These are phyloP conservation scores for Pyrenochaeta sp. DNA, from an alignment of 2,329 filamentous ascomycete genomes.

Conservation along the genomic window DNA sequence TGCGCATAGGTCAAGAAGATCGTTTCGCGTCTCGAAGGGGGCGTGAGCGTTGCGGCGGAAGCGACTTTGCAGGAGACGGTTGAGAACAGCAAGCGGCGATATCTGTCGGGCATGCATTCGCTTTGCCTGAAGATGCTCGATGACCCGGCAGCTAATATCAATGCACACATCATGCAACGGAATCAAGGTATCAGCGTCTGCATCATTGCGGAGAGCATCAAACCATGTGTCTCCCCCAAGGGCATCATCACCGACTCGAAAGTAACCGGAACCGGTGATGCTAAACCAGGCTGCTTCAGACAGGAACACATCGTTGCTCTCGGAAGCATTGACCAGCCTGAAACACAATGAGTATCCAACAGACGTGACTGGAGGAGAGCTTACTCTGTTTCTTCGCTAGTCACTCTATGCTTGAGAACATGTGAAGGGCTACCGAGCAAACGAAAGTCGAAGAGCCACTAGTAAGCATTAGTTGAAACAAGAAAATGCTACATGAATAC, in stretches of 20 bases:
- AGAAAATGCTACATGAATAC: not conserved
- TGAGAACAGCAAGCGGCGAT: constrained; percentile 17
- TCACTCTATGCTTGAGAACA: constrained; percentile 18
- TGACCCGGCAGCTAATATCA: constrained; percentile 25
- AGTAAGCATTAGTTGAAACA: not conserved
- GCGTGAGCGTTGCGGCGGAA: constrained; percentile 6
- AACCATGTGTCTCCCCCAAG: constrained; percentile 18
- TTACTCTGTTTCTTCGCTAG: constrained; percentile 13
- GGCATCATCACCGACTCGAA: constrained; percentile 23
- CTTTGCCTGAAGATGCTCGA: constrained; percentile 13
- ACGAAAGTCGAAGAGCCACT: constrained; percentile 38
- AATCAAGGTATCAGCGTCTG: constrained; percentile 24
- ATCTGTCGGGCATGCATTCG: not conserved
- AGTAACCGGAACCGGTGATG: constrained; percentile 18
- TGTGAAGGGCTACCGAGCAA: constrained; percentile 26
- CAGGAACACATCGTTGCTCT: constrained; percentile 22
- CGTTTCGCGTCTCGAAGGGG: constrained; percentile 11
- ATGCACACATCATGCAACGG: constrained; percentile 37
- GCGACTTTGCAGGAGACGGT: constrained; percentile 20
- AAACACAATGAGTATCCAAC: not conserved
- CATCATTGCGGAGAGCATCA: constrained; percentile 21
- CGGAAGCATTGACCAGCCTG: constrained; percentile 18
- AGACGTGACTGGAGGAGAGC: not conserved
- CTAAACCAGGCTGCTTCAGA: constrained; percentile 26
- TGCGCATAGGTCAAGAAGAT: constrained; percentile 28